Percentiles rank a stretch among this genome's conserved stretches.
phyloP scores from a whole-genome alignment of 306 rosid species.

The Quillaja saponaria region DNA sequence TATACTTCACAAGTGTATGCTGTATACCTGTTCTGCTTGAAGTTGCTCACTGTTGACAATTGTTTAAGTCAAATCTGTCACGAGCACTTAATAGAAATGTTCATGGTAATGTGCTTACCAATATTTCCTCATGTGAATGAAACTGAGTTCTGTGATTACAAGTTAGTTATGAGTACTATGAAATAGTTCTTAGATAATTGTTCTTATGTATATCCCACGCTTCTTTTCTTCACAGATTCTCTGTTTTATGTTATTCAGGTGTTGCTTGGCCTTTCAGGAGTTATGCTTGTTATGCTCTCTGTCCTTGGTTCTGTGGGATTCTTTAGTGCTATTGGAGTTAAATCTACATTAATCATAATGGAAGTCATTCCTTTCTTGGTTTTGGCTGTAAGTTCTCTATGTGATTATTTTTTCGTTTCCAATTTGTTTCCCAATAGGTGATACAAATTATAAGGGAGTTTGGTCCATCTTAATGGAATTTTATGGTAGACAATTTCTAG shows the following conservation, averaged over 20 bases:
- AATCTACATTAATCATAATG: constrained; percentile 93
- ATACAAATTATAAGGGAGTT: no score
- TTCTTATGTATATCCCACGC: constrained; percentile 15
- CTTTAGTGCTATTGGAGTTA: constrained; percentile 90
- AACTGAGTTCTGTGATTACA: background rate
- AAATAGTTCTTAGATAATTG: constrained; percentile 10
- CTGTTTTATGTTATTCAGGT: constrained; percentile 51
- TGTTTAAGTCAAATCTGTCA: no score
- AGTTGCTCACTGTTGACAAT: no score
- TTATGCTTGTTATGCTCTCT: constrained; percentile 86
- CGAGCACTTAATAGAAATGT: no score
- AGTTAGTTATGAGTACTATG: constrained; percentile 8
- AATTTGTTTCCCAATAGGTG: no score
- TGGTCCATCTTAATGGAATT: no score
- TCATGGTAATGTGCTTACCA: constrained; percentile 10
- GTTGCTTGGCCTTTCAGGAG: constrained; percentile 89
- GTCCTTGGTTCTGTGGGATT: constrained; percentile 92
- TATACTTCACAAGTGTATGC: no score
- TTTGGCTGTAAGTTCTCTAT: constrained; percentile 72
- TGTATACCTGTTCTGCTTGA: no score
- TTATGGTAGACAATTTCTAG: no score
- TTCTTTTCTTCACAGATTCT: constrained; percentile 28
- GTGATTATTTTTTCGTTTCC: no score
- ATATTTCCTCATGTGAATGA: constrained; percentile 11
- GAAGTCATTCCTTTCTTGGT: constrained; percentile 97